Conservation (phyloP, 805 yeast genomes). For the Candida stauntonica region DNA sequence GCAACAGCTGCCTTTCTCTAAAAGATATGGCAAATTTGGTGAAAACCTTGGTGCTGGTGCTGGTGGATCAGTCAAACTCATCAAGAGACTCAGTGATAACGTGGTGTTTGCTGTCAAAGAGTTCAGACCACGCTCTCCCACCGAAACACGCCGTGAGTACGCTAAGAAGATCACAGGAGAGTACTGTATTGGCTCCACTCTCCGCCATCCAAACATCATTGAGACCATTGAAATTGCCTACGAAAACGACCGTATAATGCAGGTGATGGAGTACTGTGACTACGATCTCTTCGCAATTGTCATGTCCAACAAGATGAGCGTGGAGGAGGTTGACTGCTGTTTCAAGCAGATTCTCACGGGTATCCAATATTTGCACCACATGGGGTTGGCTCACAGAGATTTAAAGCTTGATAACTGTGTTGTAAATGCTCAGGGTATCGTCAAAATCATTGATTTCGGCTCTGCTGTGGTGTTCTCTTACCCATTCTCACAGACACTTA, state of each 20-base stretch:
- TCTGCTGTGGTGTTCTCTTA: constrained; percentile 88
- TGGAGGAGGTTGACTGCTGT: constrained; percentile 79
- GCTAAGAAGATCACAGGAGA: constrained; percentile 91
- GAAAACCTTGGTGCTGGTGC: constrained; percentile 93
- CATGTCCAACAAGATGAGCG: constrained; percentile 85
- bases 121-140: constrained; percentile 69
- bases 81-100: constrained; percentile 60
- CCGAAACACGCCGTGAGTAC: constrained; percentile 79
- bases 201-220: constrained; percentile 85
- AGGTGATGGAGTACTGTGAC: constrained; percentile 94
- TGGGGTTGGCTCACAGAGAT: constrained; percentile 90
- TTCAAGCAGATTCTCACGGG: constrained; percentile 84
- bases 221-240: constrained; percentile 89
- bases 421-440: constrained; percentile 74
- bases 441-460: constrained; percentile 88
- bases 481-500: constrained; percentile 69
- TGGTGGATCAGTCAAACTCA: constrained; percentile 83
- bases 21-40: constrained; percentile 76
- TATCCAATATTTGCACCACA: constrained; percentile 70
- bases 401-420: constrained; percentile 92
- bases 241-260: constrained; percentile 81
- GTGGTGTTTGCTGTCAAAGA: constrained; percentile 89
- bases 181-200: constrained; percentile 88
- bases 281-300: constrained; percentile 91
- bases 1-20: constrained; percentile 53